Percentiles rank a stretch among this genome's conserved stretches.
These are phyloP conservation scores for Magnusiomyces suaveolens DNA, from an alignment of 1,139 yeast species.

Conservation along the genomic window DNA sequence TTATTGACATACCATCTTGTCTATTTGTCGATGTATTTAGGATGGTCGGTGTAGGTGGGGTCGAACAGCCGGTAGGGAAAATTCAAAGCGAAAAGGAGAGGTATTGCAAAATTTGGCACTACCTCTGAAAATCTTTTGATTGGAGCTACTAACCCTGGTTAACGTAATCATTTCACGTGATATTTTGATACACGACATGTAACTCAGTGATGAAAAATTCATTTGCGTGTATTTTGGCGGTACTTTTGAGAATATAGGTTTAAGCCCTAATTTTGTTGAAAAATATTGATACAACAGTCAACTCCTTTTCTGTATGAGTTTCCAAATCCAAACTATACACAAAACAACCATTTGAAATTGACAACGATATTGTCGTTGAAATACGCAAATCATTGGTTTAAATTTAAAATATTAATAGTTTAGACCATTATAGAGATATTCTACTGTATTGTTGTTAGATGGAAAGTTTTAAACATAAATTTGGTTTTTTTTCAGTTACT, in stretches of 20 bases:
- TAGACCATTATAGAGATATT: too few relatives aligned
- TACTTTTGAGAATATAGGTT: neutral
- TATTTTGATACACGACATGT: neutral
- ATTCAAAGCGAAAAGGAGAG: conserved; percentile 1
- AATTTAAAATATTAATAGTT: too few relatives aligned
- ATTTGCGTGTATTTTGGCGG: neutral
- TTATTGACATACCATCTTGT: conserved; percentile 7
- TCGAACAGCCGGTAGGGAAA: conserved; percentile 8
- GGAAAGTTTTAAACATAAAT: too few relatives aligned
- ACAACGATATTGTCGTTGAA: too few relatives aligned
- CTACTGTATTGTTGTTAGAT: too few relatives aligned
- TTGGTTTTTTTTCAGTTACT: too few relatives aligned
- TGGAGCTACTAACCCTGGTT: neutral
- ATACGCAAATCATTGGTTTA: too few relatives aligned
- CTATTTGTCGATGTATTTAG: conserved; percentile 5
- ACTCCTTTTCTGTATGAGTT: neutral
- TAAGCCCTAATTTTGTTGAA: neutral
- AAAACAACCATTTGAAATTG: neutral
- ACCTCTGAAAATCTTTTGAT: conserved; percentile 3
- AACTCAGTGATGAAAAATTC: neutral
- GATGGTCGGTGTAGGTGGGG: conserved; percentile 5
- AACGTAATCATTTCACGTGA: neutral
- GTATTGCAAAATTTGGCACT: neutral
- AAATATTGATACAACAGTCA: neutral
- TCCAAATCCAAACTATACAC: neutral